phyloP scores from a whole-genome alignment of 495 filamentous ascomycete species.

The Aspergillus ostianus region DNA sequence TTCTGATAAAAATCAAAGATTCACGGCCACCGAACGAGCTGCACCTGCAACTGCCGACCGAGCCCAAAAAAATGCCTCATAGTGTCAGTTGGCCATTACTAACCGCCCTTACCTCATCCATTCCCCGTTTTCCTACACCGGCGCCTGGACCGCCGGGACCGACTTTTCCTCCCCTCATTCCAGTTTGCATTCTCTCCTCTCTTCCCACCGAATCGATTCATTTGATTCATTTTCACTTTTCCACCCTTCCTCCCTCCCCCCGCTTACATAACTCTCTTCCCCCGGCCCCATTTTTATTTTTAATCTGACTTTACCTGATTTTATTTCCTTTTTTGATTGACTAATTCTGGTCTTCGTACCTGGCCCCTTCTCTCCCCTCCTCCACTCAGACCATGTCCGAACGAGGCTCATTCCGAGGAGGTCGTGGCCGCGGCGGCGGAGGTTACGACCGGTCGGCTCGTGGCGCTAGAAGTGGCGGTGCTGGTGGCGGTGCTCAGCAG shows the following conservation, averaged over 20 bases:
- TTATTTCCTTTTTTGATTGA: not conserved
- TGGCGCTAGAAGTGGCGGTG: conserved; percentile 48
- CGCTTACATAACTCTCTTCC: conserved; percentile 2
- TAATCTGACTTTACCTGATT: too few species aligned
- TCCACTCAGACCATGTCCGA: conserved; percentile 57
- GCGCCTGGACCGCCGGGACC: too few species aligned
- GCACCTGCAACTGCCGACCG: too few species aligned
- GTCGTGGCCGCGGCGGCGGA: conserved; percentile 48
- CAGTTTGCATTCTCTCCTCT: not conserved
- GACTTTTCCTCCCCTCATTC: too few species aligned
- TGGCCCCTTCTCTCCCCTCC: conserved; percentile 10
- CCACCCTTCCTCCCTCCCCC: not conserved
- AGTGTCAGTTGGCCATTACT: not conserved
- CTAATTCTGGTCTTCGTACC: not conserved
- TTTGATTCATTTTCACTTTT: too few species aligned
- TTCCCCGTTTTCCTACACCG: too few species aligned
- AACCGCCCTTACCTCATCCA: not conserved
- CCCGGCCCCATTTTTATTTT: too few species aligned
- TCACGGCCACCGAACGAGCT: too few species aligned
- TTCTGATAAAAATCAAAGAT: too few species aligned
- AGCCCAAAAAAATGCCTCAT: not conserved
- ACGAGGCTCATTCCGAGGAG: conserved; percentile 62
- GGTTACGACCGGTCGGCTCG: conserved; percentile 34
- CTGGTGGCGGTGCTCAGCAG: conserved; percentile 38
- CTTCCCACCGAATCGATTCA: not conserved